These are phyloP conservation scores for Irpex rosettiformis DNA, from an alignment of 1,284 basidiomycete genomes.

Conservation along the genomic window DNA sequence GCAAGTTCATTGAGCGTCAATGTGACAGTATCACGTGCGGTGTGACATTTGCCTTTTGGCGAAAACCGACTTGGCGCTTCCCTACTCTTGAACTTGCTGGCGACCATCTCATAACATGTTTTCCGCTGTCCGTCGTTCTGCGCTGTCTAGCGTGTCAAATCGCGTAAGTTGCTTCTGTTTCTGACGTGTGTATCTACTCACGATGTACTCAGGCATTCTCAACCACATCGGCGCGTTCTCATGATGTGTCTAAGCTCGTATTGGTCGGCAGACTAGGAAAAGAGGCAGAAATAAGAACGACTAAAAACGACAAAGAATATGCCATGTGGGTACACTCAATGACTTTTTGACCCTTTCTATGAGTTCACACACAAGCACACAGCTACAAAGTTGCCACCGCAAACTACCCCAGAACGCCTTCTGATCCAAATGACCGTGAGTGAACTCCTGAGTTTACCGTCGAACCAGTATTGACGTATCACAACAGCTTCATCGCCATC, in stretches of 20 bases:
- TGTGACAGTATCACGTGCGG: conserved; percentile 2
- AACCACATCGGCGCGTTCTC: conserved; percentile 46
- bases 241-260: conserved; percentile 69
- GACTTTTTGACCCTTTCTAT: background rate
- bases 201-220: conserved; percentile 59
- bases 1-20: background rate
- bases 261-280: conserved; percentile 71
- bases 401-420: conserved; percentile 55
- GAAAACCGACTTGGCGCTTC: background rate
- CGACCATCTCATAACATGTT: conserved; percentile 39
- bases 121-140: conserved; percentile 39
- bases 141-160: conserved; percentile 35
- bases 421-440: conserved; percentile 60
- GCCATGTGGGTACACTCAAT: conserved; percentile 48
- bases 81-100: background rate
- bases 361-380: conserved; percentile 2
- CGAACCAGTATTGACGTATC: background rate
- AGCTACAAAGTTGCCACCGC: conserved; percentile 71
- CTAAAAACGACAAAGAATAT: conserved; percentile 75
- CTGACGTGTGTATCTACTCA: background rate
- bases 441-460: conserved; percentile 11
- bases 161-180: conserved; percentile 40
- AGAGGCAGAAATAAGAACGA: conserved; percentile 65
- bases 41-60: background rate
- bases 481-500: conserved; percentile 45